phyloP scores from a whole-genome alignment of 176 grass and related monocot species.

The Typha latifolia region DNA sequence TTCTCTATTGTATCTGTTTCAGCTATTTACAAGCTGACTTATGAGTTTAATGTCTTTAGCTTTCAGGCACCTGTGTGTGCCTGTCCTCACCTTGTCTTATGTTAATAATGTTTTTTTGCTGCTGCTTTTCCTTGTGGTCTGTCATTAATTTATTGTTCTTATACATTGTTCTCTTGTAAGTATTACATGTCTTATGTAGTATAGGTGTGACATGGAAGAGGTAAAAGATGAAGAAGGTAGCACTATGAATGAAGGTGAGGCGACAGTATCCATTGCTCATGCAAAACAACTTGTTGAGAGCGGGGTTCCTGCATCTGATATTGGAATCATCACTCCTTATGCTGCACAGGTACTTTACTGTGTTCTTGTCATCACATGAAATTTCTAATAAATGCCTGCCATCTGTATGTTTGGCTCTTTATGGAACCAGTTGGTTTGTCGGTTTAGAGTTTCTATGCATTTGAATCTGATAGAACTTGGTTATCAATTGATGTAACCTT shows the following conservation, averaged over 20 bases:
- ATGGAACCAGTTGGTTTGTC: too few relatives aligned
- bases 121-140: not conserved
- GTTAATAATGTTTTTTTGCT: not conserved
- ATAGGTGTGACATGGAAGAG: constrained; percentile 98
- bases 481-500: not conserved
- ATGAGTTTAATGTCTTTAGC: not conserved
- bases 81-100: not conserved
- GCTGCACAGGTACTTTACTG: constrained; percentile 57
- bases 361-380: constrained; percentile 11
- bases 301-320: constrained; percentile 70
- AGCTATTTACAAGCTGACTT: not conserved
- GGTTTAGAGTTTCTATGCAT: not conserved
- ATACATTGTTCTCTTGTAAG: constrained; percentile 8
- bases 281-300: constrained; percentile 83
- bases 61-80: not conserved
- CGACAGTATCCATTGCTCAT: constrained; percentile 72
- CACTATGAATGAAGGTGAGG: constrained; percentile 89
- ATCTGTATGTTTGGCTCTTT: too few relatives aligned
- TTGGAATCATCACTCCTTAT: constrained; percentile 96
- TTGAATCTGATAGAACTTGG: not conserved
- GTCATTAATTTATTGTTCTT: not conserved
- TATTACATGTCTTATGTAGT: not conserved
- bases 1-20: not conserved
- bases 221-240: constrained; percentile 98
- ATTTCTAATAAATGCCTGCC: too few relatives aligned